phyloP scores from a whole-genome alignment of 148 eudicot species.

The Spergularia bocconei region DNA sequence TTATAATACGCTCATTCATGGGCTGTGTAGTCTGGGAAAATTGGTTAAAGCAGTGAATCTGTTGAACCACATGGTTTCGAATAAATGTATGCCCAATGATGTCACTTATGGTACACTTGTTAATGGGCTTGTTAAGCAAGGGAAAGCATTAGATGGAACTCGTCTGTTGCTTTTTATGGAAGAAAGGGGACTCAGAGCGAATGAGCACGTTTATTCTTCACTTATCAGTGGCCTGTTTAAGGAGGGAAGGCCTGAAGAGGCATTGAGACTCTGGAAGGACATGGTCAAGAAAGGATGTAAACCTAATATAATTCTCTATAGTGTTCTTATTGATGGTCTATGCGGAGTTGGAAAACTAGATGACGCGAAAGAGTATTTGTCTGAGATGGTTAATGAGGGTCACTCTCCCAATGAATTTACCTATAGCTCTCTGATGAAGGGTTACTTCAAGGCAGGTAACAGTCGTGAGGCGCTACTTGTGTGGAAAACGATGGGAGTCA shows the following conservation, averaged over 20 bases:
- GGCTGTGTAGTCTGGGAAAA: constrained; percentile 68
- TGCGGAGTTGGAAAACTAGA: constrained; percentile 56
- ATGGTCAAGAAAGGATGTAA: constrained; percentile 56
- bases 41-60: constrained; percentile 76
- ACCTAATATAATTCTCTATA: constrained; percentile 67
- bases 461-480: constrained; percentile 56
- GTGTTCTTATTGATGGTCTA: constrained; percentile 78
- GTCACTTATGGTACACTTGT: constrained; percentile 85
- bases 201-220: constrained; percentile 65
- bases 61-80: constrained; percentile 64
- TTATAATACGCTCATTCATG: constrained; percentile 82
- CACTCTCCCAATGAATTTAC: constrained; percentile 67
- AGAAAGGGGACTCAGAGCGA: constrained; percentile 61
- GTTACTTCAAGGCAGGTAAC: constrained; percentile 61
- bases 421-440: constrained; percentile 77
- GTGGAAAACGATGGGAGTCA: constrained; percentile 69
- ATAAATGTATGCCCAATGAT: constrained; percentile 66
- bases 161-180: constrained; percentile 51
- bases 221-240: constrained; percentile 80
- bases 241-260: constrained; percentile 66
- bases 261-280: constrained; percentile 56
- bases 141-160: constrained; percentile 61
- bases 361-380: constrained; percentile 57
- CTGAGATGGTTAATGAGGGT: constrained; percentile 59
- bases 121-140: constrained; percentile 79